Evolutionary conservation across 257 asterid species (phyloP), one percentile per base, ranked within the genome.

Genomic region (Galeopsis tetrahit): DNA sequence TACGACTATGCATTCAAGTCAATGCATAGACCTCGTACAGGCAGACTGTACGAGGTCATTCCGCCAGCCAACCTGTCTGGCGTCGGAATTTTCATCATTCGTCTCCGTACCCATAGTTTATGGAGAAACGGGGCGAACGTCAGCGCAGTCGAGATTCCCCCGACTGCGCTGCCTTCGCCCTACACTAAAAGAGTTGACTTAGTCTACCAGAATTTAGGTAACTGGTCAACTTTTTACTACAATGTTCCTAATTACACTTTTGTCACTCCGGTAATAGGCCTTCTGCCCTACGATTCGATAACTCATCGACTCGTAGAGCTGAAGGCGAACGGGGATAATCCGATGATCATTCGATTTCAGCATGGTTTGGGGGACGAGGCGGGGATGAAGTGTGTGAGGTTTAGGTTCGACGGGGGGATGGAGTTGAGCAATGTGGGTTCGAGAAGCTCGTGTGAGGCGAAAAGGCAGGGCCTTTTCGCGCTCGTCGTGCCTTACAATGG

Each of bases 221-320:
- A 88, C 66, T 81, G 83, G 85, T 89, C 97, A 6, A 71, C 85
- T 0, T 64, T 36, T 40, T 91, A 91, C 39, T 94, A 88, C 79
- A 82, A 67, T 40, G 88, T 88, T 60, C 83, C 90, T 2, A 78
- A 80, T 58, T 65, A 86, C 78, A 82, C 85, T 0, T 42, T 89
- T 3, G 79, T 89, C 4, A 75, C 92, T 14, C 97, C 99, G 13
- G 97, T 94, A 7, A 11, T 91, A 43, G 99, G 97, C 31, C 32
- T 91, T 1, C 28, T 83, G 6, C 87, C 79, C 39, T 91, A 88
- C n/a, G 86, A 89, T 63, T 36, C 77, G 6, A 44, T 34, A 1
- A 17, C 61, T 39, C n/a, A 51, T 4, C 83, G 67, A 1, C 77
- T 10, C 42, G 7, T 88, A 33, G 83, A 74, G 82, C 82, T 93